phyloP scores from a whole-genome alignment of 352 stramenopile species.

The Phytophthora multivora region DNA sequence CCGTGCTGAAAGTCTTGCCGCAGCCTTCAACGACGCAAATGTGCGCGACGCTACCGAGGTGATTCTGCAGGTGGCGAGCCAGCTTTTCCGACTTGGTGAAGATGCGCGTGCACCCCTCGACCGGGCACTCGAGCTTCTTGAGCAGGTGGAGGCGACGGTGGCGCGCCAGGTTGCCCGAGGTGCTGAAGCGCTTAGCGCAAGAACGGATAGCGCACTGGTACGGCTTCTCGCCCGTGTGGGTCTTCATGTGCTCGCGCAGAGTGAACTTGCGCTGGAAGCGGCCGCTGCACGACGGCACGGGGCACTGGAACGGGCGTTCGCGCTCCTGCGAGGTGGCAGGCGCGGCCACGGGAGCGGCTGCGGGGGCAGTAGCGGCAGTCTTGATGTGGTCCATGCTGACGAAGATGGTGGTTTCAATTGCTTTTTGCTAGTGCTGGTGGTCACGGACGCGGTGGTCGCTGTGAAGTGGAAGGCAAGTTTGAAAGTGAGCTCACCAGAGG shows the following conservation, averaged over 20 bases:
- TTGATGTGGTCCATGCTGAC: constrained; percentile 32
- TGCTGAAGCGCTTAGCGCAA: constrained; percentile 68
- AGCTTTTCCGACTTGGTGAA: constrained; percentile 66
- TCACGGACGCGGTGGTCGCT: constrained; percentile 31
- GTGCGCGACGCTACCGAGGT: constrained; percentile 57
- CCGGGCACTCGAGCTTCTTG: constrained; percentile 55
- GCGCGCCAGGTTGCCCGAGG: constrained; percentile 63
- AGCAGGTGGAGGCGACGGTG: constrained; percentile 57
- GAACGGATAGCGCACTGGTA: constrained; percentile 58
- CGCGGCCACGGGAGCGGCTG: not conserved
- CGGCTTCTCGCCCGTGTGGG: constrained; percentile 79
- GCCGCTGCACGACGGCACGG: constrained; percentile 41
- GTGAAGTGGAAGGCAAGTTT: constrained; percentile 46
- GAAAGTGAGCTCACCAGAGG: constrained; percentile 44
- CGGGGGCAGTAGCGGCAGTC: constrained; percentile 7
- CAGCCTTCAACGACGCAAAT: constrained; percentile 62
- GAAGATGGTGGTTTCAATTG: constrained; percentile 22
- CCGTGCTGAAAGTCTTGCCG: constrained; percentile 70
- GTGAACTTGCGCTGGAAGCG: constrained; percentile 79
- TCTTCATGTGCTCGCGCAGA: constrained; percentile 81
- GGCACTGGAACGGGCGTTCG: constrained; percentile 47
- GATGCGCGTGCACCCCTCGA: constrained; percentile 50
- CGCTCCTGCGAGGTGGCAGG: constrained; percentile 24
- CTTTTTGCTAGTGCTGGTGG: constrained; percentile 26
- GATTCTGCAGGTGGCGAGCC: constrained; percentile 52